Evolutionary conservation across 768 basidiomycete species (phyloP).

Genomic region (Trichaptum fuscoviolaceum): DNA sequence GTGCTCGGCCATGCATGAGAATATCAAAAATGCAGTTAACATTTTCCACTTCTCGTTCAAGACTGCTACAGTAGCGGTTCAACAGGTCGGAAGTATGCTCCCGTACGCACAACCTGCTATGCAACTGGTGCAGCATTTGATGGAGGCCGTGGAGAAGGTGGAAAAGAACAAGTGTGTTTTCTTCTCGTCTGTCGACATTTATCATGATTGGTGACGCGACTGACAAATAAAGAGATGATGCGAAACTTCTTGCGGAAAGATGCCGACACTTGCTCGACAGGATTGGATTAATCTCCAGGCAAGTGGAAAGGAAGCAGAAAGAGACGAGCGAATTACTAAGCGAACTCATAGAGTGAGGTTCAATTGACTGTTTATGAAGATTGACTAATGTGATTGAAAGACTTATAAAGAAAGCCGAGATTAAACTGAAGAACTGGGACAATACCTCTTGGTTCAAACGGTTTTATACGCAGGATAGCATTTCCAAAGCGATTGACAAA

Average conservation of each 20-base stretch:
- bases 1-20: too few species aligned
- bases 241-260: not conserved
- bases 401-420: not conserved
- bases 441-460: not conserved
- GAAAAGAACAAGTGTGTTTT: not conserved
- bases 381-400: not conserved
- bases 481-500: not conserved
- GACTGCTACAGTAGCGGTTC: too few species aligned
- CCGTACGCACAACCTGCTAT: not conserved
- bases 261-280: not conserved
- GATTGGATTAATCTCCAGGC: not conserved
- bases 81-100: not conserved
- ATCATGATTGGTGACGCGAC: not conserved
- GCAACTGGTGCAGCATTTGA: not conserved
- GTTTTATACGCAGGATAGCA: not conserved
- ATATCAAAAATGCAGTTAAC: not conserved
- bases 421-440: not conserved
- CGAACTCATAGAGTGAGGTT: not conserved
- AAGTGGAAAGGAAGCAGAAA: not conserved
- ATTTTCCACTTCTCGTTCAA: not conserved
- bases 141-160: not conserved
- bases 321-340: not conserved
- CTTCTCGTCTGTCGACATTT: not conserved
- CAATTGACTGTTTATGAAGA: not conserved
- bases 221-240: not conserved